Evolutionary conservation across 2,329 filamentous ascomycete genomes (phyloP).

Genomic region (Sporothrix brasiliensis): DNA sequence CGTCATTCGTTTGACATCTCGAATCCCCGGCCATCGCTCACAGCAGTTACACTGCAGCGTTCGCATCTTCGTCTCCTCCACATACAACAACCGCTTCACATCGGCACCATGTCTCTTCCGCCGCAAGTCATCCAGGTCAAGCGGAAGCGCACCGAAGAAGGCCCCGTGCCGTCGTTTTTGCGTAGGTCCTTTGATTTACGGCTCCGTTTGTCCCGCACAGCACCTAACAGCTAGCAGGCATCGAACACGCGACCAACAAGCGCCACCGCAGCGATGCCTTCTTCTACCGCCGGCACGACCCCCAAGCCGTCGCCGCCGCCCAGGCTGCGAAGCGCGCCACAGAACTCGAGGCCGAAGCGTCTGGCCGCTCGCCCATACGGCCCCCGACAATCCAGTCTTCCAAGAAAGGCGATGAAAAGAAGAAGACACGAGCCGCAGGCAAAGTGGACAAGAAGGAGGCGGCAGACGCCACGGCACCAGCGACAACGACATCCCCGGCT

Average conservation of each 20-base stretch:
- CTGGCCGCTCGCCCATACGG: constrained; percentile 38
- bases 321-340: constrained; percentile 29
- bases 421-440: not conserved
- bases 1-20: not conserved
- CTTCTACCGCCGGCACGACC: constrained; percentile 59
- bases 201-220: not conserved
- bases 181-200: constrained; percentile 36
- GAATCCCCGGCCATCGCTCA: not conserved
- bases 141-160: constrained; percentile 60
- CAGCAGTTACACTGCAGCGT: not conserved
- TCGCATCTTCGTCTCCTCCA: not conserved
- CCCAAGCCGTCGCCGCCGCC: constrained; percentile 36
- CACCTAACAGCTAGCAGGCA: constrained; percentile 30
- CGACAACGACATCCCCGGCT: too few relatives aligned
- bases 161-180: constrained; percentile 61
- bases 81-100: not conserved
- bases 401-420: constrained; percentile 45
- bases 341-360: constrained; percentile 37
- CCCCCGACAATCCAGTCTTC: constrained; percentile 51
- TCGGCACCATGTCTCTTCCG: constrained; percentile 55
- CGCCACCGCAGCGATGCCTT: constrained; percentile 57
- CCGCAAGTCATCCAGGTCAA: constrained; percentile 64
- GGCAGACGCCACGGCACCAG: not conserved
- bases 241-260: constrained; percentile 60
- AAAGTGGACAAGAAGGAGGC: not conserved